Evolutionary conservation across 169 alveolate species (phyloP), one percentile per base, ranked within the genome.

Genomic region (Eimeria sp.): DNA sequence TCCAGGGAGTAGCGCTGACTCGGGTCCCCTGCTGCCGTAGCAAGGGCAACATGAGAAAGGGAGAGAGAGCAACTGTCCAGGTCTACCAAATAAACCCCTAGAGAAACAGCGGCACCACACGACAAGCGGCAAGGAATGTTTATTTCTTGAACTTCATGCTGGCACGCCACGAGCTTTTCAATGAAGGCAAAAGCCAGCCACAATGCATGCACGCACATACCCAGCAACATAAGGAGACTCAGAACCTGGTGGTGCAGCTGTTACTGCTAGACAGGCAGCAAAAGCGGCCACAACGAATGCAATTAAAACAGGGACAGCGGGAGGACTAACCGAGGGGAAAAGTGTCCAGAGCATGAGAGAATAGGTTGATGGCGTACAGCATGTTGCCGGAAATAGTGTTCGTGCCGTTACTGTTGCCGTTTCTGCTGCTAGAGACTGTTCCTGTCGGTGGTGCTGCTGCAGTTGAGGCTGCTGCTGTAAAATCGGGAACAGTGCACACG

Each of bases 321-420:
- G 47, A 0, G 43, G 27, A 78, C 91, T 25, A n/a, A 83, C 91
- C 91, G 73, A 83, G 76, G 3, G 91, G 91, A 30, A 83, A 83
- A 7, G 75, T 83, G 43, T 83, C 91, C 54, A 83, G 14, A 83
- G 91, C 70, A 34, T 83, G 91, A 34, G 91, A 49, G 73, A 83
- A 83, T 9, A 83, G 47, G 73, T 83, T 83, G 76, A 83, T 83
- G 91, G 91, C 91, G 76, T 83, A 58, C 73, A 83, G 58, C 91
- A 83, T 83, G 30, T 83, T 83, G 91, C 76, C 75, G 30, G 91
- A 34, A 49, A 83, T 54, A 18, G 91, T 83, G 30, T 83, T 83
- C 57, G 91, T 83, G 91, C 91, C 54, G 91, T 83, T 83, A 43
- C 20, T 57, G 91, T 18, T 83, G 54, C 91, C 58, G 57, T 51